phyloP scores from a whole-genome alignment of 139 green algal genomes.

The Deuterostichococcus epilithicus region DNA sequence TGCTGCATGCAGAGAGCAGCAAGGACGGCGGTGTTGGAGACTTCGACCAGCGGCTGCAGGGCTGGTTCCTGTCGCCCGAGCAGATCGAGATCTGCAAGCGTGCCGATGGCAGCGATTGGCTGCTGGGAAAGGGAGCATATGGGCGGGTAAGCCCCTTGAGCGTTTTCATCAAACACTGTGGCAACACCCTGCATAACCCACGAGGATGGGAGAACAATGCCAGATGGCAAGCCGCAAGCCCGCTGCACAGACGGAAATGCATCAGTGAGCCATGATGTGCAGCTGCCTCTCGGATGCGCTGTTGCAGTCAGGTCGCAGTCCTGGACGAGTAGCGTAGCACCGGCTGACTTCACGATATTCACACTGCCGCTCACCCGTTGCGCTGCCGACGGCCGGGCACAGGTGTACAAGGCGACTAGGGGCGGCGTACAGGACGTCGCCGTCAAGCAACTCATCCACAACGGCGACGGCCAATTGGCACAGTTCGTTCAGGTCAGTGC shows the following conservation, averaged over 20 bases:
- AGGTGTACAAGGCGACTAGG: neutral
- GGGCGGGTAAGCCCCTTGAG: constrained; percentile 19
- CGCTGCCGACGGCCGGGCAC: no score
- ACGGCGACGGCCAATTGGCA: neutral
- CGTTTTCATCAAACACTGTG: no score
- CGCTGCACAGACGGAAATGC: no score
- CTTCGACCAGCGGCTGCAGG: neutral
- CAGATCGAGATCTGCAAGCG: constrained; percentile 24
- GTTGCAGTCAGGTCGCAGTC: no score
- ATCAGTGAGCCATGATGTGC: no score
- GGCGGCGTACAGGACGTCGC: neutral
- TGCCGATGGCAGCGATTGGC: constrained; percentile 18
- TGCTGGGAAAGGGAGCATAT: constrained; percentile 26
- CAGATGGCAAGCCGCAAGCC: no score
- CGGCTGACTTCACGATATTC: neutral
- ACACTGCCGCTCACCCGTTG: neutral
- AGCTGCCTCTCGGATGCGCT: no score
- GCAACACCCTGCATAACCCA: no score
- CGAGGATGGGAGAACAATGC: no score
- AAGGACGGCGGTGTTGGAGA: neutral
- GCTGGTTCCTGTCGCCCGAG: constrained; percentile 1
- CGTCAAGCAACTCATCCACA: neutral
- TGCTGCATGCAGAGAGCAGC: neutral
- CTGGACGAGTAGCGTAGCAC: no score
- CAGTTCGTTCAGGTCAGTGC: neutral